A percentile compares a stretch with the other conserved stretches of the same genome.
Evolutionary conservation across 164 flowering plant genomes (phyloP).

Genomic region (Aristolochia fimbriata): DNA sequence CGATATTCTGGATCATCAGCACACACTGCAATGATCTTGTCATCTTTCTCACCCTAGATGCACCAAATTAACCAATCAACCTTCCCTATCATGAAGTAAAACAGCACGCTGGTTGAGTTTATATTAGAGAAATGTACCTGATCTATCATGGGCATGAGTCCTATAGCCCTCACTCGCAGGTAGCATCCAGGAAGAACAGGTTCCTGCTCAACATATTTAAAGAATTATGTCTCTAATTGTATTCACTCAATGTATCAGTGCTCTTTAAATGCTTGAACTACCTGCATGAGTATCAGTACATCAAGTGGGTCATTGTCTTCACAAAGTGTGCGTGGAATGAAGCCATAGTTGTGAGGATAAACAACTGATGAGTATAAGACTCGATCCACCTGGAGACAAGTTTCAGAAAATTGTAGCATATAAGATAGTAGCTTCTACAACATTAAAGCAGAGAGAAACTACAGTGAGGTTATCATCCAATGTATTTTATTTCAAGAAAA

Average conservation of each 20-base stretch:
- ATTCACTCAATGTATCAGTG: no score
- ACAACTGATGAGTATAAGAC: slow-evolving; percentile 63
- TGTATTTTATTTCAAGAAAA: no score
- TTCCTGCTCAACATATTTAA: not conserved
- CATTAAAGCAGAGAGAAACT: no score
- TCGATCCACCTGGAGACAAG: slow-evolving; percentile 48
- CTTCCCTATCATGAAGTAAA: no score
- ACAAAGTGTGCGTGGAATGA: slow-evolving; percentile 66
- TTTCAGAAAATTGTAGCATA: not conserved
- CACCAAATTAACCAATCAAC: not conserved
- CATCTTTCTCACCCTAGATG: slow-evolving; percentile 63
- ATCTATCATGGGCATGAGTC: slow-evolving; percentile 64
- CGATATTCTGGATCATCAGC: slow-evolving; percentile 74
- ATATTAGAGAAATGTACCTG: slow-evolving; percentile 14
- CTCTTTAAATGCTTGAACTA: slow-evolving; percentile 7
- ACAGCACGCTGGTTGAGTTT: not conserved
- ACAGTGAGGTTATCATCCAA: no score
- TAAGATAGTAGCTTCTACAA: no score
- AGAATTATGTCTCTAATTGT: no score
- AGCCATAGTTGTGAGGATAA: slow-evolving; percentile 72
- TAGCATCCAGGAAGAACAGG: slow-evolving; percentile 41
- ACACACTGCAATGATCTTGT: slow-evolving; percentile 71
- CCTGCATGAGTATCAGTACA: slow-evolving; percentile 71
- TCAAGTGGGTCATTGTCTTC: slow-evolving; percentile 78
- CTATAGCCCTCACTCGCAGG: slow-evolving; percentile 59